Conservation (phyloP, 305 asterid genomes). For the Plantago coronopus region DNA sequence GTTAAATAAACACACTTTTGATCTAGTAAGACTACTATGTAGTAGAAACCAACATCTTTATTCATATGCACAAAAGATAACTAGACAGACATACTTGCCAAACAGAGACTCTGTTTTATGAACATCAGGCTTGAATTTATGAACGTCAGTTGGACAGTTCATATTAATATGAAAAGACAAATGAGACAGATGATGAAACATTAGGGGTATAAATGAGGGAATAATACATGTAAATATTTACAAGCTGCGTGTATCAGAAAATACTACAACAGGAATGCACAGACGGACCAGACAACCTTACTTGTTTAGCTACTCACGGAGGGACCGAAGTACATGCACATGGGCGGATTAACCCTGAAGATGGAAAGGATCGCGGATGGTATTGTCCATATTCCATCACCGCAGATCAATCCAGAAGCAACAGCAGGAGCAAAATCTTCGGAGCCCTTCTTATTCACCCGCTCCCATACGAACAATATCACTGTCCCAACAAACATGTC, state of each 20-base stretch:
- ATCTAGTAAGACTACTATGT: no score
- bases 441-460: constrained; percentile 57
- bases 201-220: no score
- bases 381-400: constrained; percentile 93
- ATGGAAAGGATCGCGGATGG: constrained; percentile 93
- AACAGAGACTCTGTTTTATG: no score
- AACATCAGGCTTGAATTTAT: no score
- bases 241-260: constrained; percentile 10
- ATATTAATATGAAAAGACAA: no score
- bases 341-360: constrained; percentile 82
- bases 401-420: constrained; percentile 90
- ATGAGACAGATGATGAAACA: no score
- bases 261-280: not conserved
- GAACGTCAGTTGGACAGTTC: no score
- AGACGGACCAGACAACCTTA: not conserved
- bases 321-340: constrained; percentile 89
- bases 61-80: no score
- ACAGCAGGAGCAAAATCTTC: constrained; percentile 89
- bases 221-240: constrained; percentile 19
- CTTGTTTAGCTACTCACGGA: constrained; percentile 46
- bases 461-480: constrained; percentile 80
- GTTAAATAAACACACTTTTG: no score
- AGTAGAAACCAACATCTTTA: no score
- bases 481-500: constrained; percentile 96
- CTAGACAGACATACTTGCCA: no score